Conservation (phyloP, 176 grass and related monocot species). For the Oropetium thomaeum region DNA sequence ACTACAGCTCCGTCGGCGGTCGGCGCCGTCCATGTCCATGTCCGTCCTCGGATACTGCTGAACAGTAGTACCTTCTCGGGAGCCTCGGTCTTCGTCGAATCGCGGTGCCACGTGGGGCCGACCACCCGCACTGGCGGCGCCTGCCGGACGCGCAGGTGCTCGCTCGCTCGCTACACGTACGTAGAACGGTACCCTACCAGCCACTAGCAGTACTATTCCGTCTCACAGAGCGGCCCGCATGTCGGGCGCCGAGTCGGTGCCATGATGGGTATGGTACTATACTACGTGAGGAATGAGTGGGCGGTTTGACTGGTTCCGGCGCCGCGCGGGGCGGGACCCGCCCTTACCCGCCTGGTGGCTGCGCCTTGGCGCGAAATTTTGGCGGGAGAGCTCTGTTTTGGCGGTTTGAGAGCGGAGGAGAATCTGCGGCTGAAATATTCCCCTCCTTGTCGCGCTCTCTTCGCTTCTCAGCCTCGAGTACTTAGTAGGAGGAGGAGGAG, state of each 20-base stretch:
- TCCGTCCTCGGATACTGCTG: conserved; percentile 1
- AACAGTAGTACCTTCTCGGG: neutral
- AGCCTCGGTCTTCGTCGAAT: neutral
- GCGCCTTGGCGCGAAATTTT: conserved; percentile 41
- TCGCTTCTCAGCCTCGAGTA: neutral
- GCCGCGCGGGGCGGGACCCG: conserved; percentile 2
- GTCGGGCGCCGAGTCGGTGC: neutral
- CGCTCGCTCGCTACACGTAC: neutral
- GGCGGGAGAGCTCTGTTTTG: conserved; percentile 18
- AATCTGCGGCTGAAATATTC: neutral
- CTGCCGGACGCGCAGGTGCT: neutral
- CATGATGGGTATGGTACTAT: neutral
- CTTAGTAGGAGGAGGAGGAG: too few species aligned
- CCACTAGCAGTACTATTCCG: too few species aligned
- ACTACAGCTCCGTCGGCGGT: too few species aligned
- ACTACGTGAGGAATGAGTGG: neutral
- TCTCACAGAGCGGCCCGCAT: neutral
- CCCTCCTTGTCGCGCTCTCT: too few species aligned
- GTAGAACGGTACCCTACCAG: too few species aligned
- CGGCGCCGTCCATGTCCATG: too few species aligned
- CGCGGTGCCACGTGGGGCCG: conserved; percentile 6
- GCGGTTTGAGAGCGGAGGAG: neutral
- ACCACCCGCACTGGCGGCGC: conserved; percentile 20
- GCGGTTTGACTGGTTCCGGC: conserved; percentile 17
- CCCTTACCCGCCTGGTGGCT: neutral